phyloP scores from a whole-genome alignment of 306 rosid genomes.

The Corylus americana region DNA sequence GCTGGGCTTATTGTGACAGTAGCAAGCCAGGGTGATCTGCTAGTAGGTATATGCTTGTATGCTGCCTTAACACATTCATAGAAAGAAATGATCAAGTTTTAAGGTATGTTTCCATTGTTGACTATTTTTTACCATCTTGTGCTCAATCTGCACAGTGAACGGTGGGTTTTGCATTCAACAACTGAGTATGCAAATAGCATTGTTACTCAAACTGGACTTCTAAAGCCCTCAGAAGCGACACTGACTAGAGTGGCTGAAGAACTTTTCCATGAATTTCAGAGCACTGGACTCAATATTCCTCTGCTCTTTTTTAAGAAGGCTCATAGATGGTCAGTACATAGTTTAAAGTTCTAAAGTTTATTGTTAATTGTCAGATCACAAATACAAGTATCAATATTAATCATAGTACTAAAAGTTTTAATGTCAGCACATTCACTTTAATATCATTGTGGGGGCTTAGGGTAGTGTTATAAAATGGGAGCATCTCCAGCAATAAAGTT shows the following conservation, averaged over 20 bases:
- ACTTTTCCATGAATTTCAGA: slow-evolving; percentile 67
- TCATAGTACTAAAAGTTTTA: slow-evolving; percentile 2
- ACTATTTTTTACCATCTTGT: slow-evolving; percentile 10
- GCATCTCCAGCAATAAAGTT: too few relatives aligned
- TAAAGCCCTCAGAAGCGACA: slow-evolving; percentile 63
- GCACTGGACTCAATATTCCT: slow-evolving; percentile 48
- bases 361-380: slow-evolving; percentile 12
- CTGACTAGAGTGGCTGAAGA: slow-evolving; percentile 76
- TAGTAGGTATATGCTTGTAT: slow-evolving; percentile 45
- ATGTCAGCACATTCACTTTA: slow-evolving; percentile 8
- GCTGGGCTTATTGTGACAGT: slow-evolving; percentile 84
- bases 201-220: slow-evolving; percentile 76
- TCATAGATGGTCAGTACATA: slow-evolving; percentile 82
- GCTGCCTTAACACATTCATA: slow-evolving; percentile 10
- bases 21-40: slow-evolving; percentile 82
- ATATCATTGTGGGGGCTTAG: background rate
- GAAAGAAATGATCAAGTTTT: slow-evolving; percentile 12
- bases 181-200: slow-evolving; percentile 70
- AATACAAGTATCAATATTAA: slow-evolving; percentile 4
- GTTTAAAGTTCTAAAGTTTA: slow-evolving; percentile 17
- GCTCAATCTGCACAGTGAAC: slow-evolving; percentile 52
- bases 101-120: slow-evolving; percentile 24
- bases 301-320: slow-evolving; percentile 72
- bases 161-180: slow-evolving; percentile 91
- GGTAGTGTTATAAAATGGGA: background rate